A percentile compares a stretch with the other conserved stretches of the same genome.
phyloP scores from a whole-genome alignment of 2,329 filamentous ascomycete genomes.

The Emmonsiellopsis sp. region DNA sequence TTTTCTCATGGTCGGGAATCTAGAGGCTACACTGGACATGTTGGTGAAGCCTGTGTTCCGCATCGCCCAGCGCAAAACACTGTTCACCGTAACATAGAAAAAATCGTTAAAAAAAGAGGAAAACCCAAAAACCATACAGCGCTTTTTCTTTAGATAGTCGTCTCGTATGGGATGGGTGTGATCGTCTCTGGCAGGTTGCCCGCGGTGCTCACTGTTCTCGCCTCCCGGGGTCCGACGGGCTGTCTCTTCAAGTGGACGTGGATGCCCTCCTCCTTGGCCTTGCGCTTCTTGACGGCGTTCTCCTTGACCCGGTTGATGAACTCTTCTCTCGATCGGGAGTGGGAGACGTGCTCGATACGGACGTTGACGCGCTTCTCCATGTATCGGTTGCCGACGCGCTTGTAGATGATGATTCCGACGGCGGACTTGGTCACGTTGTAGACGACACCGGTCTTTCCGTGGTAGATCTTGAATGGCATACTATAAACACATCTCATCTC shows the following conservation, averaged over 20 bases:
- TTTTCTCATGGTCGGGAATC: slow-evolving; percentile 36
- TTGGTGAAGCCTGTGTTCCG: not conserved
- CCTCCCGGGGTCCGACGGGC: slow-evolving; percentile 68
- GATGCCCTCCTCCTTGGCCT: slow-evolving; percentile 83
- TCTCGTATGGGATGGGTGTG: slow-evolving; percentile 90
- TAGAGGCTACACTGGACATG: slow-evolving; percentile 29
- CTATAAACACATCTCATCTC: slow-evolving; percentile 36
- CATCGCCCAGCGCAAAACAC: not conserved
- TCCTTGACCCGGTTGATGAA: slow-evolving; percentile 95
- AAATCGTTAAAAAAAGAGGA: slow-evolving; percentile 17
- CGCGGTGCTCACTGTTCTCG: slow-evolving; percentile 67
- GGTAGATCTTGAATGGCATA: slow-evolving; percentile 99
- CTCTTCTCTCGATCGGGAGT: slow-evolving; percentile 91
- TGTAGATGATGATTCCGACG: slow-evolving; percentile 98
- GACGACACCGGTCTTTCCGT: slow-evolving; percentile 96
- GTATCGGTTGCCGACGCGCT: slow-evolving; percentile 99
- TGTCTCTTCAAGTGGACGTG: slow-evolving; percentile 89
- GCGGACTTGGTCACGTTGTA: slow-evolving; percentile 99
- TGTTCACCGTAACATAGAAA: not conserved
- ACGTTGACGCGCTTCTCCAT: slow-evolving; percentile 99
- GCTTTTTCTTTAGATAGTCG: slow-evolving; percentile 68
- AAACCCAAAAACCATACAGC: slow-evolving; percentile 29
- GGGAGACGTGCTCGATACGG: slow-evolving; percentile 91
- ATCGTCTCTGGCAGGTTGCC: slow-evolving; percentile 87
- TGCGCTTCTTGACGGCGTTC: slow-evolving; percentile 84